Conservation (phyloP, 768 basidiomycete genomes). For the Galerina marginata region DNA sequence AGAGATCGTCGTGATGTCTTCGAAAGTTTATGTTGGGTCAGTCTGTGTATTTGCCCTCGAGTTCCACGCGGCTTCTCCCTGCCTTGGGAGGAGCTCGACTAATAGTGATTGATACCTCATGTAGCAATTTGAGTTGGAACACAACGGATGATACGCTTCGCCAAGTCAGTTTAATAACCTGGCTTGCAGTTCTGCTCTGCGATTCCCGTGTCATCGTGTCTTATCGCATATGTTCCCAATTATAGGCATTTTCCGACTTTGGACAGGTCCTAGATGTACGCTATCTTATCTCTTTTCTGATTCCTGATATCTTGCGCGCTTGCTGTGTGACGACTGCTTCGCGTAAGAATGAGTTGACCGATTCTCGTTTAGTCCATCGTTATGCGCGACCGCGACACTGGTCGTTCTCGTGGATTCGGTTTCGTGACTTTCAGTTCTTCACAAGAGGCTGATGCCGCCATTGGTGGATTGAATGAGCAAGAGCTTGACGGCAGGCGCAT, state of each 20-base stretch:
- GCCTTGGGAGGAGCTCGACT: slow-evolving; percentile 57
- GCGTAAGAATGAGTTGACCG: slow-evolving; percentile 44
- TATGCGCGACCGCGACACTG: slow-evolving; percentile 98
- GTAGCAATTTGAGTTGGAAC: slow-evolving; percentile 95
- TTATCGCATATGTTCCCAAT: slow-evolving; percentile 48
- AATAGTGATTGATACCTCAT: slow-evolving; percentile 56
- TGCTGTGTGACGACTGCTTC: slow-evolving; percentile 22
- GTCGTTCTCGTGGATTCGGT: slow-evolving; percentile 95
- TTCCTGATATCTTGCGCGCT: slow-evolving; percentile 30
- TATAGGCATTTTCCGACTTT: slow-evolving; percentile 83
- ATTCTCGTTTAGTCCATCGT: slow-evolving; percentile 81
- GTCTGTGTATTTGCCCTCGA: slow-evolving; percentile 66
- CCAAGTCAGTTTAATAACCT: slow-evolving; percentile 73
- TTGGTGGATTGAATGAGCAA: slow-evolving; percentile 79
- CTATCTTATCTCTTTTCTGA: slow-evolving; percentile 47
- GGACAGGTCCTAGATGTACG: slow-evolving; percentile 93
- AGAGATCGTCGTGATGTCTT: slow-evolving; percentile 67
- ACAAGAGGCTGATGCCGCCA: slow-evolving; percentile 80
- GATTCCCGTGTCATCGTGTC: slow-evolving; percentile 48
- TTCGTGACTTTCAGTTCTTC: slow-evolving; percentile 79
- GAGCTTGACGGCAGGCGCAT: slow-evolving; percentile 94
- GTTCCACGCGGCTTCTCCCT: slow-evolving; percentile 52
- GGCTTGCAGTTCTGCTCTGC: slow-evolving; percentile 36
- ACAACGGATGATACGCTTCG: slow-evolving; percentile 93
- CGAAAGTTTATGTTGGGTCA: slow-evolving; percentile 95